A percentile compares a stretch with the other conserved stretches of the same genome.
phyloP scores from a whole-genome alignment of 352 stramenopile species.

The Blastocystis sp. region DNA sequence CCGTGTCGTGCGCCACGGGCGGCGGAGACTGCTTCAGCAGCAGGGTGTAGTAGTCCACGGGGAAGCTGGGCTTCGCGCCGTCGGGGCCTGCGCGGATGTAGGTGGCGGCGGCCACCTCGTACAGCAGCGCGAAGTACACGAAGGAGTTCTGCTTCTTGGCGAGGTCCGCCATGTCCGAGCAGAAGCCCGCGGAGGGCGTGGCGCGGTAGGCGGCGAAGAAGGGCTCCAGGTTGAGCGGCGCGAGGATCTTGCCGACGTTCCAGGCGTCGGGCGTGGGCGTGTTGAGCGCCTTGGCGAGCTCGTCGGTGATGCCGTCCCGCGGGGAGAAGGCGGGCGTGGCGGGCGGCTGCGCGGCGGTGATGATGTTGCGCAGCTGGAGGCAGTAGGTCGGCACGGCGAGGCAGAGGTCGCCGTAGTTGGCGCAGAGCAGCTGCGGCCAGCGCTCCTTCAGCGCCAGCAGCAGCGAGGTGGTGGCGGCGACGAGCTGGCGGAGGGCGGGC shows the following conservation, averaged over 20 bases:
- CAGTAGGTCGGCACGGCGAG: constrained; percentile 4
- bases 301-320: background rate
- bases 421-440: constrained; percentile 17
- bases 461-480: constrained; percentile 2
- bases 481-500: background rate
- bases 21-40: background rate
- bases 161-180: background rate
- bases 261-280: constrained; percentile 8
- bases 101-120: constrained; percentile 32
- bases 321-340: background rate
- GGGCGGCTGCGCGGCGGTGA: constrained; percentile 18
- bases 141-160: background rate
- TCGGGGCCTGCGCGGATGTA: background rate
- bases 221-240: background rate
- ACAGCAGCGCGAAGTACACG: constrained; percentile 12
- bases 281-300: constrained; percentile 15
- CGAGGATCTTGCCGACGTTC: constrained; percentile 17
- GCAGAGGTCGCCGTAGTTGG: constrained; percentile 54
- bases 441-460: constrained; percentile 1
- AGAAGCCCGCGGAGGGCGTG: background rate
- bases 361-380: constrained; percentile 57
- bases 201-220: background rate
- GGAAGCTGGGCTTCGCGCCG: background rate
- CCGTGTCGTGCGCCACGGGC: background rate
- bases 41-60: constrained; percentile 17